A percentile compares a stretch with the other conserved stretches of the same genome.
phyloP scores from a whole-genome alignment of 2,329 filamentous ascomycete species.

The Monosporascus sp. region DNA sequence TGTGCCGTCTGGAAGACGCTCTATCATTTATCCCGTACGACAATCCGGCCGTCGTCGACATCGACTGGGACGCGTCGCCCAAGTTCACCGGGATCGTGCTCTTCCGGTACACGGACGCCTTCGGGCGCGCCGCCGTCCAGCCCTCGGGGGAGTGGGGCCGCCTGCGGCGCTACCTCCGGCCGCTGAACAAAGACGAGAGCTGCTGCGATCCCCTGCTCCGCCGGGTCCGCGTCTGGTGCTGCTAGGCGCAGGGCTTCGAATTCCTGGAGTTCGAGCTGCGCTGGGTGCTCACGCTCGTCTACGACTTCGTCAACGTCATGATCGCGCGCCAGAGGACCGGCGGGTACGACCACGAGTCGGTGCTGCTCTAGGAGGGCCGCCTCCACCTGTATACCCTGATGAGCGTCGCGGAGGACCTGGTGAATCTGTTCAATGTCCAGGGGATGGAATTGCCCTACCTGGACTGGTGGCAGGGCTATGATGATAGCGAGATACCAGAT shows the following conservation, averaged over 20 bases:
- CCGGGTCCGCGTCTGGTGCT: slow-evolving; percentile 12
- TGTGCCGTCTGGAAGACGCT: background rate
- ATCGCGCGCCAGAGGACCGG: slow-evolving; percentile 5
- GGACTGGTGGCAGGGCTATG: background rate
- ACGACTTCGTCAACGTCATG: slow-evolving; percentile 11
- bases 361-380: slow-evolving; percentile 11
- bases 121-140: slow-evolving; percentile 12
- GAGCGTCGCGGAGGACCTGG: slow-evolving; percentile 8
- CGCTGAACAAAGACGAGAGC: background rate
- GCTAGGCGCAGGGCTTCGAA: slow-evolving; percentile 15
- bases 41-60: slow-evolving; percentile 9
- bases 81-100: slow-evolving; percentile 8
- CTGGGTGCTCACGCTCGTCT: slow-evolving; percentile 15
- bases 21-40: slow-evolving; percentile 12
- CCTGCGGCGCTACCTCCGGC: slow-evolving; percentile 9
- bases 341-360: background rate
- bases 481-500: too few relatives aligned
- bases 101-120: slow-evolving; percentile 14
- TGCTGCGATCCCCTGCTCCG: slow-evolving; percentile 1
- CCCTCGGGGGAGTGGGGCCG: slow-evolving; percentile 2
- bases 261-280: slow-evolving; percentile 14
- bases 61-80: slow-evolving; percentile 8
- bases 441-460: slow-evolving; percentile 7
- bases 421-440: slow-evolving; percentile 7
- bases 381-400: slow-evolving; percentile 11